Base-by-base conservation (phyloP, 129 eudicot genomes). In the Sambucus nigra region DNA sequence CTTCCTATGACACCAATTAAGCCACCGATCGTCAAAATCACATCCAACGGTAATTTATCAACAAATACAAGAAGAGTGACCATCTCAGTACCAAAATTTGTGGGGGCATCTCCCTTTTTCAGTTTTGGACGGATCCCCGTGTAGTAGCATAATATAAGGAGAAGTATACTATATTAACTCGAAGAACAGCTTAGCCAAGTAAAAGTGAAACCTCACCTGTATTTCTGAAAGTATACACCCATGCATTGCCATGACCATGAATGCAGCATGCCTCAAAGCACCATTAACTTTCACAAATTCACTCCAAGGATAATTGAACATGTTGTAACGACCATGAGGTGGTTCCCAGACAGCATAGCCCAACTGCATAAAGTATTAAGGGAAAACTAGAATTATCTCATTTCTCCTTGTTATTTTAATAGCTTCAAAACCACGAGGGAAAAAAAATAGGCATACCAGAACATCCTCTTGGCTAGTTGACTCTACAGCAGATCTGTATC, bases 261-360 rank as follows among this genome's bases (percentile, higher is more conserved):
- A 82, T 0, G 96, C 86, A 61, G 94, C 82, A 24, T 87, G 94
- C 61, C 97, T 72, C 31, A 88, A 64, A 55, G 97, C 94, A 59
- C 94, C 92, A 32, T 87, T 76, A 25, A 88, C 82, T 84, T 73
- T 88, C 24, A 80, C 80, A 63, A 75, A 88, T 19, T 70, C 60
- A 29, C 74, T 58, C 97, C 97, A 88, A 5, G 97, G 97, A 68
- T 84, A 88, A 17, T 63, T 75, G 29, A 69, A 65, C 72, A 69
- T 79, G 22, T 67, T 84, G 65, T 84, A 88, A 57, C 80, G 94
- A 21, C 97, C 94, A 52, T 88, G 97, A 29, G 97, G 97, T 15
- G 97, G 97, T 67, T 88, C 97, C 94, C 94, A 88, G 25, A 60
- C 61, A 11, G 97, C 97, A 63, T 80, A 88, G 1, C 71, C 73